These are phyloP conservation scores for Plasmodium relictum DNA, from an alignment of 169 alveolate genomes.

Conservation along the genomic window DNA sequence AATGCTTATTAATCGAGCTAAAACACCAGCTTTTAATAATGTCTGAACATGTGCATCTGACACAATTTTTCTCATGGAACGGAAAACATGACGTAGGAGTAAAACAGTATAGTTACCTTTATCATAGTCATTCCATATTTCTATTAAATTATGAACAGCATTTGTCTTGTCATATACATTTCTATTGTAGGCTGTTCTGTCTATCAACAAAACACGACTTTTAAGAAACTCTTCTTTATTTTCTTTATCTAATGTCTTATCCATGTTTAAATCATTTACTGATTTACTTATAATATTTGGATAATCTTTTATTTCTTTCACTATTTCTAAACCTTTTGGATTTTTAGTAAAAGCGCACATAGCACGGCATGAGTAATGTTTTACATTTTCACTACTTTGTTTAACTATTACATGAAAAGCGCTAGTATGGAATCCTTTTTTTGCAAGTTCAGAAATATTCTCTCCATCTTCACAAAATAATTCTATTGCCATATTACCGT, in stretches of 20 bases:
- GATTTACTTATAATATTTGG: constrained; percentile 70
- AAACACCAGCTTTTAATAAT: constrained; percentile 85
- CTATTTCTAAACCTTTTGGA: constrained; percentile 30
- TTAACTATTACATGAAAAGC: constrained; percentile 50
- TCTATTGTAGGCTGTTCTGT: constrained; percentile 88
- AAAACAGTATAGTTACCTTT: constrained; percentile 80
- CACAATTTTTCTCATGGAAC: constrained; percentile 89
- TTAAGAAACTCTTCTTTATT: constrained; percentile 80
- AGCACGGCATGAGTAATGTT: constrained; percentile 74
- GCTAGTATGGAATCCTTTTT: constrained; percentile 33
- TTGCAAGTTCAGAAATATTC: constrained; percentile 51
- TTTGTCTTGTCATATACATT: constrained; percentile 85
- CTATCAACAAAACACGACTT: constrained; percentile 85
- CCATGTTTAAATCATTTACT: constrained; percentile 40
- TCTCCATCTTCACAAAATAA: constrained; percentile 61
- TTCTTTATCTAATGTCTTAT: constrained; percentile 56
- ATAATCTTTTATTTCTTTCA: constrained; percentile 54
- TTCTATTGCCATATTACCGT: constrained; percentile 84
- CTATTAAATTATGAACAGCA: constrained; percentile 83
- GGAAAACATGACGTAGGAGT: constrained; percentile 87
- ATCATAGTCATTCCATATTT: constrained; percentile 89
- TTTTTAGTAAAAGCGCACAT: constrained; percentile 69
- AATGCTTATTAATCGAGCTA: constrained; percentile 76
- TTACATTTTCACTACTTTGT: constrained; percentile 52
- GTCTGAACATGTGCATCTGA: constrained; percentile 88